Evolutionary conservation across 2,329 filamentous ascomycete species (phyloP), one percentile per base, ranked within the genome.

Genomic region (Monosporascus sp.): DNA sequence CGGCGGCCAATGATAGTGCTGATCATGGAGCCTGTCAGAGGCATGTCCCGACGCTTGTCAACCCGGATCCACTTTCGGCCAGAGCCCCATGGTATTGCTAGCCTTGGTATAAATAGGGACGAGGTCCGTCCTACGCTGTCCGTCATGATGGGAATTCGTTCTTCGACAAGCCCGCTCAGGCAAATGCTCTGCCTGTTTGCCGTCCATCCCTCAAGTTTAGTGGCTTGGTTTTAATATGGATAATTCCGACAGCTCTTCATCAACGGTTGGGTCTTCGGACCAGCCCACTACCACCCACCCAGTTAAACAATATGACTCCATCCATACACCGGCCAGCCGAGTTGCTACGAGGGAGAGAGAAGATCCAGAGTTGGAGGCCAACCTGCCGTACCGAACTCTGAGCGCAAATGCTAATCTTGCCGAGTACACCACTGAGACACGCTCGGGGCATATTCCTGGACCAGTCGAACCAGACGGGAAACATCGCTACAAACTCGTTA

Each of bases 371-470:
- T 64, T 76, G 48, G 78, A 81, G 61, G 63, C 78, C 49, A 77
- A 88, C 61, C 77, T 90, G 0, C 87, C 87, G 2, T 83, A 84
- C 63, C 82, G 86, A 58, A 86, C 83, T 17, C 73, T 90, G 27
- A 83, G 74, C 56, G 74, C 76, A 51, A 69, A 72, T 40, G 84
- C 84, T 56, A 82, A 87, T 65, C 73, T 91, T 52, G 76, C 79
- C 36, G 87, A 91, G 71, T 91, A 87, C 68, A 83, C 78, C 2
- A 71, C 77, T 53, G 86, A 90, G 67, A 84, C 81, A 2, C 69
- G 73, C 5, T 64, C 69, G 0, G 87, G 88, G n/a, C 75, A 82
- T 51, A 88, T 90, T 58, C 75, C 82, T 24, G 74, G 73, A 0
- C 73, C 71, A 0, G 47, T 61, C 17, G 64, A 67, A 49, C 62